These are phyloP conservation scores for Pyrenula massariospora DNA, from an alignment of 495 filamentous ascomycete genomes.

Conservation along the genomic window DNA sequence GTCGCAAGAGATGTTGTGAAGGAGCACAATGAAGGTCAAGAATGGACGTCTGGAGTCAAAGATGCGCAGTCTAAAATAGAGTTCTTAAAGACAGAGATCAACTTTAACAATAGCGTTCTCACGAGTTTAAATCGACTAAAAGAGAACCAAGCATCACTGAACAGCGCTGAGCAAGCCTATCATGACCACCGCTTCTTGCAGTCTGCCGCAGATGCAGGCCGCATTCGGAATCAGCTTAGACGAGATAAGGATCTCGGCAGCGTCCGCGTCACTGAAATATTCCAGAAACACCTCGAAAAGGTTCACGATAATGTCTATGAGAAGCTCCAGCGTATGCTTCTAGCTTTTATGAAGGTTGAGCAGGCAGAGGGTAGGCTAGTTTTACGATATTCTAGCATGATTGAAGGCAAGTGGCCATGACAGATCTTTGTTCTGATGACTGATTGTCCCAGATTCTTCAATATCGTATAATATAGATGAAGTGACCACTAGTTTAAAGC, in stretches of 20 bases:
- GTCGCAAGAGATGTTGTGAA: constrained; percentile 66
- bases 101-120: constrained; percentile 65
- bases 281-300: neutral
- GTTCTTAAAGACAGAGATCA: constrained; percentile 62
- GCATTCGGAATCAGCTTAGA: constrained; percentile 10
- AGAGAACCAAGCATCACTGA: constrained; percentile 26
- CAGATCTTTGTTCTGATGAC: too few species aligned
- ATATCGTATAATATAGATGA: neutral
- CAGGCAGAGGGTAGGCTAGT: neutral
- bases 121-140: constrained; percentile 41
- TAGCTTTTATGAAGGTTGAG: neutral
- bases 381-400: neutral
- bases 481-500: neutral
- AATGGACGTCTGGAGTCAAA: constrained; percentile 43
- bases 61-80: constrained; percentile 59
- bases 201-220: constrained; percentile 36
- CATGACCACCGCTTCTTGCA: constrained; percentile 35
- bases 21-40: constrained; percentile 52
- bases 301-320: neutral
- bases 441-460: neutral
- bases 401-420: neutral
- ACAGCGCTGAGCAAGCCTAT: constrained; percentile 36
- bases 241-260: neutral
- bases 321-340: neutral
- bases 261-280: neutral